Evolutionary conservation across 1,284 basidiomycete genomes (phyloP), one percentile per base, ranked within the genome.

Genomic region (Ganoderma multipileum): DNA sequence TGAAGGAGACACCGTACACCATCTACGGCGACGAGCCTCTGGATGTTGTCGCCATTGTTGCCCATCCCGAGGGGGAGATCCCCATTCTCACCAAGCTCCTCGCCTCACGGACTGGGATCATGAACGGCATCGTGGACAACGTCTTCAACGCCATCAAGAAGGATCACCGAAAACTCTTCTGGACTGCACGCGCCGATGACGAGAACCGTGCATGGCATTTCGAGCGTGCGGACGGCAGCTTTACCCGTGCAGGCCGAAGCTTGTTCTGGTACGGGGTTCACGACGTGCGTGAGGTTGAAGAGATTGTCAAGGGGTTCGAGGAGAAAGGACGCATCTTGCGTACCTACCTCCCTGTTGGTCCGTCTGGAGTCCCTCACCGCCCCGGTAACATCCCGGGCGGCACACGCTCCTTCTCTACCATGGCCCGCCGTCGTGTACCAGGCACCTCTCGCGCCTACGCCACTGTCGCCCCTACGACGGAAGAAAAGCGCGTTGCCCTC

Each of bases 201-300:
- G 97, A 99, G 84, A 92, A 98, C 83, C 91, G 97, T 52, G 90
- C 93, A 2, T 99, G 97, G 97, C 97, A 99, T 84, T 99, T 98
- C 79, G 98, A 99, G 85, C 91, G 96, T 66, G 96, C 97, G 1
- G 97, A 99, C 75, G 97, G 97, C 9, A 95, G 94, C 81, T 99
- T 99, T 85, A 98, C 97, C 14, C 89, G 98, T 65, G 95, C 95
- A 41, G 96, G 97, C 58, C 90, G 87, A 80, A 96, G 91, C 77
- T 83, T 99, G 78, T 99, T 98, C 89, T 99, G 97, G 96, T 99
- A 98, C 79, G 97, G 97, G 65, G 88, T 99, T 54, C 91, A 93
- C 75, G 95, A 98, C 76, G 91, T 98, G 44, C 88, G 88, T 69
- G 97, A 99, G 81, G 95, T 99, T 47, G 96, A 99, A 85, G 88